These are phyloP conservation scores for Candida ovalis DNA, from an alignment of 805 yeast species.

Conservation along the genomic window DNA sequence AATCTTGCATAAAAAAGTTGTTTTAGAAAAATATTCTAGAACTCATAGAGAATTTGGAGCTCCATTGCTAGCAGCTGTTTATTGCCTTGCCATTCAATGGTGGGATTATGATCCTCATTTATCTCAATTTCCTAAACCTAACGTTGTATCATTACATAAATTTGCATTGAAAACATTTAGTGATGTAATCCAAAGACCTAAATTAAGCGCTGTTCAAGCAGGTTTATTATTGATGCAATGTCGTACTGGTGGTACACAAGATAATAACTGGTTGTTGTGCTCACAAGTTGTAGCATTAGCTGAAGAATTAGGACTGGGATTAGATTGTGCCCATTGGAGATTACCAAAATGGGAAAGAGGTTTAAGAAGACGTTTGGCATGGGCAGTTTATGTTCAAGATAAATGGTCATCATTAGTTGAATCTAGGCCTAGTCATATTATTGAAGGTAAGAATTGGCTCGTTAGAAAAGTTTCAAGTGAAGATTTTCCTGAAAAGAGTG, in stretches of 20 bases:
- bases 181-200: slow-evolving; percentile 80
- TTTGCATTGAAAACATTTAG: slow-evolving; percentile 62
- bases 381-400: slow-evolving; percentile 94
- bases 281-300: slow-evolving; percentile 85
- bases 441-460: slow-evolving; percentile 73
- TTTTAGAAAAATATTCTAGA: slow-evolving; percentile 83
- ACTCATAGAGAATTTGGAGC: slow-evolving; percentile 92
- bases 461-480: slow-evolving; percentile 65
- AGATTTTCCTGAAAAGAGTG: slow-evolving; percentile 73
- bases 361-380: slow-evolving; percentile 78
- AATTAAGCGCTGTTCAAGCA: slow-evolving; percentile 87
- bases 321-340: slow-evolving; percentile 90
- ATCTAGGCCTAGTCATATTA: slow-evolving; percentile 79
- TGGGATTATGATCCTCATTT: slow-evolving; percentile 86
- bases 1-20: slow-evolving; percentile 84
- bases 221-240: slow-evolving; percentile 76
- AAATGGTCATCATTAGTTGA: slow-evolving; percentile 85
- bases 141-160: slow-evolving; percentile 62
- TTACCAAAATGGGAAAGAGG: slow-evolving; percentile 95
- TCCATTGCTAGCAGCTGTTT: slow-evolving; percentile 86
- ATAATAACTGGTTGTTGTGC: slow-evolving; percentile 78
- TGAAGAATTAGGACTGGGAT: slow-evolving; percentile 86
- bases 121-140: slow-evolving; percentile 75
- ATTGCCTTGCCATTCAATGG: slow-evolving; percentile 85
- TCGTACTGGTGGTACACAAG: slow-evolving; percentile 39